These are phyloP conservation scores for Knufia fluminis DNA, from an alignment of 2,329 filamentous ascomycete genomes.

Conservation along the genomic window DNA sequence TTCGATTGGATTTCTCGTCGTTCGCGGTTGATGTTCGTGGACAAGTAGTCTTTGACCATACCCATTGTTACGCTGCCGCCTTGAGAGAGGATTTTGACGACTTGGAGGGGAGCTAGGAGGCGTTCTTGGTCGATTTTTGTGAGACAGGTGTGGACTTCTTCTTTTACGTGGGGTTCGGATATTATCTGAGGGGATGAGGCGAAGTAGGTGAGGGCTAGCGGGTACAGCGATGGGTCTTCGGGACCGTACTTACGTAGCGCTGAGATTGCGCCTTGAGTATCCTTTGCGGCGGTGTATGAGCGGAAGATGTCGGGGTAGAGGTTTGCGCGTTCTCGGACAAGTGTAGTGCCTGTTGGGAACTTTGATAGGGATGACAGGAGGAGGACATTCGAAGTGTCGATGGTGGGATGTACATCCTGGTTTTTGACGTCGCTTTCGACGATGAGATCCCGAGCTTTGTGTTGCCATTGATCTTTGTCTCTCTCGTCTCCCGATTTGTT, in stretches of 20 bases:
- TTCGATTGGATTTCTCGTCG: conserved; percentile 79
- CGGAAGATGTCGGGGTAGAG: conserved; percentile 92
- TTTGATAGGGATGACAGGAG: conserved; percentile 84
- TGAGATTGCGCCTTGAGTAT: conserved; percentile 82
- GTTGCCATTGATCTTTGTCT: conserved; percentile 69
- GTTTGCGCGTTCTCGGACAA: conserved; percentile 89
- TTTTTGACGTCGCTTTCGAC: conserved; percentile 54
- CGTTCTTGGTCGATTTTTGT: conserved; percentile 81
- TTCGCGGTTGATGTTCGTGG: conserved; percentile 80
- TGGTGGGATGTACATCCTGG: conserved; percentile 47
- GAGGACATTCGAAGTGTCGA: conserved; percentile 90
- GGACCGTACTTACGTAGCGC: conserved; percentile 86
- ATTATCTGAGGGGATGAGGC: conserved; percentile 74
- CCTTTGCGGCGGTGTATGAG: conserved; percentile 84
- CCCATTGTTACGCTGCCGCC: conserved; percentile 90
- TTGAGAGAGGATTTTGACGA: conserved; percentile 78
- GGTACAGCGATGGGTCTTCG: conserved; percentile 83
- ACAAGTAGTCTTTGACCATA: conserved; percentile 88
- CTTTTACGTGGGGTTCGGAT: conserved; percentile 64
- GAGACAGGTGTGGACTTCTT: conserved; percentile 72
- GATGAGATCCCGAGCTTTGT: conserved; percentile 81
- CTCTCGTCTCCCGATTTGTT: conserved; percentile 58
- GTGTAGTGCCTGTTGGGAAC: conserved; percentile 79
- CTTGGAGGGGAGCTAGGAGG: conserved; percentile 90
- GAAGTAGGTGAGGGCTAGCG: conserved; percentile 86